Evolutionary conservation across 805 yeast genomes (phyloP), one percentile per base, ranked within the genome.

Genomic region (Yarrowia osloensis): DNA sequence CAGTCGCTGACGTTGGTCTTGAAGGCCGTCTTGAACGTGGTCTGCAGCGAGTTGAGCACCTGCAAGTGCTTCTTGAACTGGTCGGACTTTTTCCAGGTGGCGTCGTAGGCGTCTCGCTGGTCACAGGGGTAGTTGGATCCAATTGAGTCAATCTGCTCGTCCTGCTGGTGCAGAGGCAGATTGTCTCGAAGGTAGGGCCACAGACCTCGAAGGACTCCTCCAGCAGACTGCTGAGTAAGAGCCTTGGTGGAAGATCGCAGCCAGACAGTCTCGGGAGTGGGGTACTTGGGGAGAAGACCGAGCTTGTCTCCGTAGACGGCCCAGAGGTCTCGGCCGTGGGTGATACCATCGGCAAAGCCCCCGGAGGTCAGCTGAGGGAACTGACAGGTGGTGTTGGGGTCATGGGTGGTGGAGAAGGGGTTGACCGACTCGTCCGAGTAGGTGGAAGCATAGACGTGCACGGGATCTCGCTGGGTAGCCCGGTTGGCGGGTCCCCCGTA

Each of bases 201-300:
- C 75, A 81, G 75, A 6, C 80, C 82, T 26, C 71, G 69, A 26
- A 79, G 72, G 54, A 81, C 70, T 19, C 76, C 75, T 39, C 77
- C 74, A n/a, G 81, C 81, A 29, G 79, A 81, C 62, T 77, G 79
- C 46, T 78, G 74, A 6, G 84, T 81, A 63, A 81, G 77, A 49
- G 75, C 77, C 67, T 79, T 77, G 67, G 76, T 77, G 17, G 83
- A 78, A 31, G 76, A 79, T 68, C 83, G 74, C 69, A 73, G 78
- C 44, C 78, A 72, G 37, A 73, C 70, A 0, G 74, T 71, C 1
- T 74, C 67, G 24, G 52, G 15, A 50, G 77, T 75, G 59, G 80
- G 80, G 40, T 74, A 70, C 40, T 70, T 73, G 24, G 83, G 82
- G 13, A 80, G 59, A 54, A 78, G 72, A 0, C 73, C 74, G 17